Percentiles rank a stretch among this genome's conserved stretches.
phyloP scores from a whole-genome alignment of 2,329 filamentous ascomycete species.

The Trichophyton simii region DNA sequence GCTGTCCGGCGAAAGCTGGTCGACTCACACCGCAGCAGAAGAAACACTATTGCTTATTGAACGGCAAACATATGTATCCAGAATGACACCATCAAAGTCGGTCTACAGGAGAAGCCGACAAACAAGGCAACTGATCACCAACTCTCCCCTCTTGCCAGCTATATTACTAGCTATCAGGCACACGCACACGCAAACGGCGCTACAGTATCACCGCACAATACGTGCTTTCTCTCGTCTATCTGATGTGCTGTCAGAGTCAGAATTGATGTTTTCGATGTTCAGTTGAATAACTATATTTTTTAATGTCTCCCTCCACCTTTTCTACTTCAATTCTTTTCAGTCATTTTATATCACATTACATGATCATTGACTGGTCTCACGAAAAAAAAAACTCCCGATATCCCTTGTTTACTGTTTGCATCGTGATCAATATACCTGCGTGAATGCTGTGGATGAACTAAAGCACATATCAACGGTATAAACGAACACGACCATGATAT shows the following conservation, averaged over 20 bases:
- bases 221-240: not conserved
- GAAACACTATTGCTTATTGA: slow-evolving; percentile 25
- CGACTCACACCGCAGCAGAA: slow-evolving; percentile 27
- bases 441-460: not conserved
- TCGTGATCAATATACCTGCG: not conserved
- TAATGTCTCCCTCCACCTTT: not conserved
- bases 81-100: not conserved
- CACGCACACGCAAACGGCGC: not conserved
- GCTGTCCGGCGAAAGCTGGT: slow-evolving; percentile 34
- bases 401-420: not conserved
- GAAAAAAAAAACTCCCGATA: not conserved
- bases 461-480: not conserved
- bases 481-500: not conserved
- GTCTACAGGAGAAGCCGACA: not conserved
- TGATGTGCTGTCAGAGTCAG: not conserved
- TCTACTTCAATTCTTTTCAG: not conserved
- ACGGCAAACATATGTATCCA: not conserved
- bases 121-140: not conserved
- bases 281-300: not conserved
- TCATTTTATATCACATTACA: not conserved
- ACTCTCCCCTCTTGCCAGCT: not conserved
- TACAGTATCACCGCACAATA: too few species aligned
- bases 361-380: not conserved
- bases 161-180: not conserved
- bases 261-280: not conserved